Base-by-base conservation (phyloP, 2,329 filamentous ascomycete genomes). In the Mycosphaerelloides madeirae region DNA sequence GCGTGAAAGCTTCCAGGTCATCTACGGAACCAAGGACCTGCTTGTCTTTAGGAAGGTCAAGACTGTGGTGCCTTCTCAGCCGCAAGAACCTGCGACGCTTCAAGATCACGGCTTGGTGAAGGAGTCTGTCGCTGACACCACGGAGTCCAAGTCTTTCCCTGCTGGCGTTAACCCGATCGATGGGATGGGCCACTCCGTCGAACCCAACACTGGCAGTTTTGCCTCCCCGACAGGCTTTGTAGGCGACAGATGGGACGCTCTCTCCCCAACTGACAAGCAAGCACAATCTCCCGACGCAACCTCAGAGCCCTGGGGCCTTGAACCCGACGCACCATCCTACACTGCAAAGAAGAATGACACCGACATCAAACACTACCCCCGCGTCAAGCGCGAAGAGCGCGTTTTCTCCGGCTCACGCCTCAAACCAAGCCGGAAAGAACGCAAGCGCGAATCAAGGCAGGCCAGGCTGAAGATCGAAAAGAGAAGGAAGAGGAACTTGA, bases 141-240 rank as follows among this genome's bases (percentile, higher is more conserved):
- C 43, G 14, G 29, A 40, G 8, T 36, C 36, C 3, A 25, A 25
- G 22, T 25, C 22, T 9, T 25, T 25, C 22, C 48, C 51, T 28
- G 47, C 46, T 19, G 52, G 56, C 12, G 60, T 79, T 52, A 84
- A 84, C 54, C 80, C 81, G 0, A 79, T 84, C 29, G 69, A 73
- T 50, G 69, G 68, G 3, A 73, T 63, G 2, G 41, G 56, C 14
- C 36, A 46, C 25, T 38, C 48, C 29, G 6, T 41, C 31, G 45
- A 53, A 58, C 64, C 70, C 7, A 51, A 44, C 9, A 75, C 77
- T 4, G 78, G 78, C 3, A 75, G 76, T 41, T 84, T 81, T 58
- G 78, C 79, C 14, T 81, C 77, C 28, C 80, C 81, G 1, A 84
- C 80, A 1, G 81, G 80, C 0, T 84, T 81, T 55, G 76, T 84